Conservation (phyloP, 2,329 filamentous ascomycete species). For the Colletotrichum zoysiae region DNA sequence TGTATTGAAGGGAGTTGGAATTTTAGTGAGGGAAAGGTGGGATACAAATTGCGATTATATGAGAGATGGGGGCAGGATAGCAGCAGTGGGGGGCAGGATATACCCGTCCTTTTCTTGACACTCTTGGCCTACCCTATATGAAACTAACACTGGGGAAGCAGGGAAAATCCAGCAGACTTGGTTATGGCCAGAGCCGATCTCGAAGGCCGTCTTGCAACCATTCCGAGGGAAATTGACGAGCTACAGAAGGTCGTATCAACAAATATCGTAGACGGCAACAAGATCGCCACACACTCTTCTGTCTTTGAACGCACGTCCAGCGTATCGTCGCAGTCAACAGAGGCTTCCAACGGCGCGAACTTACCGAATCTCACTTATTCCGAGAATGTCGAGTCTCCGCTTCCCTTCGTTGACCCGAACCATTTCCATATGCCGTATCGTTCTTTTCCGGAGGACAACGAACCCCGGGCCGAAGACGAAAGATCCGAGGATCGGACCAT, state of each 20-base stretch:
- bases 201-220: constrained; percentile 52
- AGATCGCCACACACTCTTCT: constrained; percentile 53
- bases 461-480: constrained; percentile 26
- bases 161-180: constrained; percentile 48
- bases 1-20: no score
- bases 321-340: constrained; percentile 60
- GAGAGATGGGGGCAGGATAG: no score
- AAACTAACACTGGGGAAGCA: constrained; percentile 24
- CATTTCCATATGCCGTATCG: constrained; percentile 55
- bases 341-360: constrained; percentile 48
- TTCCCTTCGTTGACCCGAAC: constrained; percentile 50
- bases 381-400: constrained; percentile 49
- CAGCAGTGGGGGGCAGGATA: no score
- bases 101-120: no score
- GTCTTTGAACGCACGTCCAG: constrained; percentile 66
- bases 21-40: no score
- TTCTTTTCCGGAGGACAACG: constrained; percentile 41
- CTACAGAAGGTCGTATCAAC: constrained; percentile 57
- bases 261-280: constrained; percentile 53
- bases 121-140: background rate
- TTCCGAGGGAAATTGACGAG: constrained; percentile 58
- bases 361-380: constrained; percentile 45
- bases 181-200: constrained; percentile 50
- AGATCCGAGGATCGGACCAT: constrained; percentile 46
- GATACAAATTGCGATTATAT: no score